These are phyloP conservation scores for Fusarium sp. DNA, from an alignment of 2,329 filamentous ascomycete genomes.

Conservation along the genomic window DNA sequence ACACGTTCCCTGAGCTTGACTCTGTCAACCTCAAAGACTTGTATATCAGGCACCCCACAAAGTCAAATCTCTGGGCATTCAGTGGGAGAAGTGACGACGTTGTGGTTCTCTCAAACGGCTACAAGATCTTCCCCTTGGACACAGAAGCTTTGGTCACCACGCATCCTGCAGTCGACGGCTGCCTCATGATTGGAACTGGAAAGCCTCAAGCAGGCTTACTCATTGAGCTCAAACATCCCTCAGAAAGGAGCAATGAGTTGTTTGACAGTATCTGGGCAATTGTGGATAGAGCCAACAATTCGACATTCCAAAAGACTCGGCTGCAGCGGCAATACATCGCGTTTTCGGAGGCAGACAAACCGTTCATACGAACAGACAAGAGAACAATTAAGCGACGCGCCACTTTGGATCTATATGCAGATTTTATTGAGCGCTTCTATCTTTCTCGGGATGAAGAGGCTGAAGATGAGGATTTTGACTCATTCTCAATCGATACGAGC, in stretches of 20 bases:
- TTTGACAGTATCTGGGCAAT: conserved; percentile 13
- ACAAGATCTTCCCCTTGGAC: conserved; percentile 51
- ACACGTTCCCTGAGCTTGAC: conserved; percentile 50
- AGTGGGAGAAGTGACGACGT: conserved; percentile 51
- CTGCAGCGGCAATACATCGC: conserved; percentile 5
- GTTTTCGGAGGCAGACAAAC: not conserved
- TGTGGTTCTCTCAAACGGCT: conserved; percentile 50
- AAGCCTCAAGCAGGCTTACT: not conserved
- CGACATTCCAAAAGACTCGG: conserved; percentile 9
- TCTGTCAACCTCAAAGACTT: conserved; percentile 51
- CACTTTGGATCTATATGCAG: conserved; percentile 2
- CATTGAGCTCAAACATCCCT: not conserved
- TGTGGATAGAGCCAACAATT: conserved; percentile 7
- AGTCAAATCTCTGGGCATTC: conserved; percentile 50
- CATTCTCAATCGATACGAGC: not conserved
- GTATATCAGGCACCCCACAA: conserved; percentile 47
- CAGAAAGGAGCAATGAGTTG: not conserved
- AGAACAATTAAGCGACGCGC: conserved; percentile 13
- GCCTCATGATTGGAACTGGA: not conserved
- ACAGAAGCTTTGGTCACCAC: conserved; percentile 48
- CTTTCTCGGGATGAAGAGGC: conserved; percentile 1
- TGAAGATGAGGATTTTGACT: conserved; percentile 8
- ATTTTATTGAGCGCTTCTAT: conserved; percentile 14
- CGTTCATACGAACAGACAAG: conserved; percentile 15
- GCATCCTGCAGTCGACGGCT: conserved; percentile 45